A percentile compares a stretch with the other conserved stretches of the same genome.
phyloP scores from a whole-genome alignment of 1,284 basidiomycete genomes.

The Taiwanofungus camphoratus region DNA sequence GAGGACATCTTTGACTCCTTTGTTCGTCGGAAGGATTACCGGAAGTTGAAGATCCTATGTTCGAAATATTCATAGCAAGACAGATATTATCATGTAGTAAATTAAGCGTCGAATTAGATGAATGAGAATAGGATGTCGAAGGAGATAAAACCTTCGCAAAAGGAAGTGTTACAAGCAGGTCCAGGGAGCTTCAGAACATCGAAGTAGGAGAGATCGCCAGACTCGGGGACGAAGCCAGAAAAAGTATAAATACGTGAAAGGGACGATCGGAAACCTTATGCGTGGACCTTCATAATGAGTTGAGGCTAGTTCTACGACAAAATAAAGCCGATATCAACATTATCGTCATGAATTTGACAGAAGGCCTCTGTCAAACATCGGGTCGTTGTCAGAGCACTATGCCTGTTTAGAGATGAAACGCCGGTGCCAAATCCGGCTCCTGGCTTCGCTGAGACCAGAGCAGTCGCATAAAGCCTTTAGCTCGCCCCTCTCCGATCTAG shows the following conservation, averaged over 20 bases:
- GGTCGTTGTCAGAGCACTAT: slow-evolving; percentile 19
- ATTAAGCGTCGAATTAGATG: slow-evolving; percentile 26
- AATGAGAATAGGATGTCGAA: slow-evolving; percentile 25
- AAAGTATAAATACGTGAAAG: slow-evolving; percentile 16
- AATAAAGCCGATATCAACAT: slow-evolving; percentile 22
- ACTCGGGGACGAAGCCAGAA: slow-evolving; percentile 14
- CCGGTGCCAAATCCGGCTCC: slow-evolving; percentile 10
- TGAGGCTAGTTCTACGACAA: slow-evolving; percentile 17
- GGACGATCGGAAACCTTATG: slow-evolving; percentile 19
- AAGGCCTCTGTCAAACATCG: slow-evolving; percentile 15
- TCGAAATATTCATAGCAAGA: slow-evolving; percentile 21
- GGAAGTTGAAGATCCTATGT: slow-evolving; percentile 17
- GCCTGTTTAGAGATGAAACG: slow-evolving; percentile 17
- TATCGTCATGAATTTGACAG: slow-evolving; percentile 20
- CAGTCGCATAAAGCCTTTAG: background rate
- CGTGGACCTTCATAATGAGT: slow-evolving; percentile 20
- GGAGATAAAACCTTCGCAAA: slow-evolving; percentile 22
- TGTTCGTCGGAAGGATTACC: slow-evolving; percentile 17
- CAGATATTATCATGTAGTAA: slow-evolving; percentile 25
- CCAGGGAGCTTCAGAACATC: slow-evolving; percentile 27
- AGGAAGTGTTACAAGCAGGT: slow-evolving; percentile 25
- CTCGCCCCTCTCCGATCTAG: slow-evolving; percentile 15
- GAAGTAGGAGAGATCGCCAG: slow-evolving; percentile 20
- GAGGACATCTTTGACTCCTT: slow-evolving; percentile 10
- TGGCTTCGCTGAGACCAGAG: slow-evolving; percentile 1